A percentile compares a stretch with the other conserved stretches of the same genome.
These are phyloP conservation scores for Periconia sp. DNA, from an alignment of 2,329 filamentous ascomycete genomes.

Conservation along the genomic window DNA sequence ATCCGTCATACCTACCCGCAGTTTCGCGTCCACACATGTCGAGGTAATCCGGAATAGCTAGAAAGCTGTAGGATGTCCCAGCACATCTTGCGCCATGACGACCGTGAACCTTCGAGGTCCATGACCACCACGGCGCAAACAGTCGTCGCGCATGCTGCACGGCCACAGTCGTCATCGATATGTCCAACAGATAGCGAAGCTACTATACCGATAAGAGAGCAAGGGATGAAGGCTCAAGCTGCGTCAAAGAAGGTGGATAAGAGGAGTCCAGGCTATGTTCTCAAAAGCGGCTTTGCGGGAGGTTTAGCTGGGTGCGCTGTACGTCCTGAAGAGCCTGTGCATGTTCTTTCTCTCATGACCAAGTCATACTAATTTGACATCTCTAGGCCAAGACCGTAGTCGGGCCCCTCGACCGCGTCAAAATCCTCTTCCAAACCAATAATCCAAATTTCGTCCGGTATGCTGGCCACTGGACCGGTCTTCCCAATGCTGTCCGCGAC, in stretches of 20 bases:
- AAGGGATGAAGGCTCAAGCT: conserved; percentile 10
- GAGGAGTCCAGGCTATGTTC: conserved; percentile 81
- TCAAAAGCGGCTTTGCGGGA: conserved; percentile 84
- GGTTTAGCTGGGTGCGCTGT: conserved; percentile 92
- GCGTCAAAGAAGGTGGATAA: conserved; percentile 62
- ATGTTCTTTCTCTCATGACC: not conserved
- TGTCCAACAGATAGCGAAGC: conserved; percentile 61
- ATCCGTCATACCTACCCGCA: conserved; percentile 1
- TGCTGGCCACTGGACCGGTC: conserved; percentile 84
- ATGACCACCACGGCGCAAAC: conserved; percentile 41
- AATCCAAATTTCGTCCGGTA: conserved; percentile 96
- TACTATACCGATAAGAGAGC: conserved; percentile 41
- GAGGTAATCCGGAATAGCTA: conserved; percentile 21
- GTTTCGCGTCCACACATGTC: conserved; percentile 36
- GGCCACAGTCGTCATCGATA: conserved; percentile 46
- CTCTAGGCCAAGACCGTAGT: conserved; percentile 90
- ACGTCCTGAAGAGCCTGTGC: too few relatives aligned
- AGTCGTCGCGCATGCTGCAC: conserved; percentile 20
- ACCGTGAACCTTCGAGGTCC: conserved; percentile 41
- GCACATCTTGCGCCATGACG: conserved; percentile 45
- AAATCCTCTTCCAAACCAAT: conserved; percentile 96
- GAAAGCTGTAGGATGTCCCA: conserved; percentile 43
- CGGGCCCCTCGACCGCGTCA: conserved; percentile 93
- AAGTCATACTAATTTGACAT: conserved; percentile 12
- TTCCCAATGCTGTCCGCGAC: conserved; percentile 79